Evolutionary conservation across 176 grass and related monocot species (phyloP).

Genomic region (Puccinellia tenuiflora): DNA sequence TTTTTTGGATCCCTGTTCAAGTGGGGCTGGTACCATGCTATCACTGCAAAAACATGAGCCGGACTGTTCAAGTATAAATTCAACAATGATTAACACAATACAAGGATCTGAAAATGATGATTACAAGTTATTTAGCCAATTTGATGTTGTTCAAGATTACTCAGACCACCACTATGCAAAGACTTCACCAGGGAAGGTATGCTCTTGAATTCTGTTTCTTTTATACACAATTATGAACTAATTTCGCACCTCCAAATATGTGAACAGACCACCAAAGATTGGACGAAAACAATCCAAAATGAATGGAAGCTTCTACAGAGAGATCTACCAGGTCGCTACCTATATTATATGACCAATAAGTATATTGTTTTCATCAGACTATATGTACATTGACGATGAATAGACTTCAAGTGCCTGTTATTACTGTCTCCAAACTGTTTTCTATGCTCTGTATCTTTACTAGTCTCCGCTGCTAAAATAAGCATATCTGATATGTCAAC

Average conservation of each 20-base stretch:
- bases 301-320: conserved; percentile 77
- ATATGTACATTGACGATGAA: conserved; percentile 3
- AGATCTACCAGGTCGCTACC: conserved; percentile 53
- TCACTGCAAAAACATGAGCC: conserved; percentile 23
- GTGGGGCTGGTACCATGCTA: conserved; percentile 19
- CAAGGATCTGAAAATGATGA: conserved; percentile 29
- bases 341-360: conserved; percentile 12
- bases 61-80: conserved; percentile 34
- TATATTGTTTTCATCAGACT: conserved; percentile 1
- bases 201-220: conserved; percentile 11
- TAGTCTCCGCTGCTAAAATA: background rate
- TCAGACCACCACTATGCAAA: conserved; percentile 64
- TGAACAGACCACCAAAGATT: conserved; percentile 56
- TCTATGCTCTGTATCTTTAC: background rate
- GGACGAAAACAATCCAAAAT: conserved; percentile 55
- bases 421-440: background rate
- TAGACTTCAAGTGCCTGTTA: background rate
- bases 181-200: conserved; percentile 42
- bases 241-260: conserved; percentile 7
- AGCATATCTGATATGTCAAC: background rate
- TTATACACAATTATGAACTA: background rate
- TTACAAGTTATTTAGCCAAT: conserved; percentile 42
- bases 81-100: conserved; percentile 1
- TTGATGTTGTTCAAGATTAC: conserved; percentile 59
- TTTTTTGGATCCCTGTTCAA: conserved; percentile 39